Percentiles rank a stretch among this genome's conserved stretches.
Evolutionary conservation across 139 green algal genomes (phyloP).

Genomic region (Micractinium conductrix): DNA sequence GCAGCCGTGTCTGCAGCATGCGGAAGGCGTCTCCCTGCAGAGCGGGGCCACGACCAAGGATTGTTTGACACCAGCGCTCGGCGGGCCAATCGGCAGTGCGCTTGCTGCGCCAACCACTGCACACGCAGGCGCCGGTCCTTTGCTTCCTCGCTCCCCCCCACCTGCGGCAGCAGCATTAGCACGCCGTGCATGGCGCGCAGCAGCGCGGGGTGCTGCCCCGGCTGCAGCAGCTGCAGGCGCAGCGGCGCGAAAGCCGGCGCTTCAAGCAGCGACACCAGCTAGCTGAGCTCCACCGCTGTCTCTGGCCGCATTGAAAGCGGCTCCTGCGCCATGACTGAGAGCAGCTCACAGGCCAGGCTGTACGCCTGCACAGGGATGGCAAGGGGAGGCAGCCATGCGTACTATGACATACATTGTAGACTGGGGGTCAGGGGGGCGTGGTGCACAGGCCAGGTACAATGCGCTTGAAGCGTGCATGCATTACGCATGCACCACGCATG

Average conservation of each 20-base stretch:
- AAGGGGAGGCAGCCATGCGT: too few relatives aligned
- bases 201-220: conserved; percentile 70
- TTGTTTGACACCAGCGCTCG: too few relatives aligned
- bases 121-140: too few relatives aligned
- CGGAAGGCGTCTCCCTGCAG: conserved; percentile 81
- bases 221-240: conserved; percentile 91
- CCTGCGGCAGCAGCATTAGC: conserved; percentile 96
- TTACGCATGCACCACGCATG: not conserved
- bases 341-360: conserved; percentile 56
- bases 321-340: conserved; percentile 32
- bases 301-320: conserved; percentile 22
- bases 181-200: conserved; percentile 85
- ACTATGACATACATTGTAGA: too few relatives aligned
- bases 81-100: too few relatives aligned
- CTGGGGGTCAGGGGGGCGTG: too few relatives aligned
- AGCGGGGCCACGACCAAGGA: too few relatives aligned
- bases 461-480: too few relatives aligned
- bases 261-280: conserved; percentile 92
- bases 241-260: conserved; percentile 92
- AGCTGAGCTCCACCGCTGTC: conserved; percentile 72
- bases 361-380: conserved; percentile 58
- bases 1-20: conserved; percentile 76
- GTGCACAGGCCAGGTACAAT: too few relatives aligned
- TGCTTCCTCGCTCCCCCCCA: not conserved
- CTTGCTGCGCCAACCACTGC: too few relatives aligned